Evolutionary conservation across 352 stramenopile species (phyloP).

Genomic region (Globisporangium megalacanthum): DNA sequence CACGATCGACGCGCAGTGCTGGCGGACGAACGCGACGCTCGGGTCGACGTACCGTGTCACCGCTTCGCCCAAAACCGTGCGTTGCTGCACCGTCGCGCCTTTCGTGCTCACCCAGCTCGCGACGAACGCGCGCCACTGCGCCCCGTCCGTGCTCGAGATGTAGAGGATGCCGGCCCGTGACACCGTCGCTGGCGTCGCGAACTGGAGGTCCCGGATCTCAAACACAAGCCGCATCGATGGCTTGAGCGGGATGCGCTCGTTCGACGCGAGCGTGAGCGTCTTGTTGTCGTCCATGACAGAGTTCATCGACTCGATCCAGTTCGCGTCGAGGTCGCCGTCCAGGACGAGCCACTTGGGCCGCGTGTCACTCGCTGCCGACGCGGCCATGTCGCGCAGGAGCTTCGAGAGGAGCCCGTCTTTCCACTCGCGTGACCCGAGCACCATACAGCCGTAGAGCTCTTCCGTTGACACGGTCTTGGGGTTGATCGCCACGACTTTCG

Average conservation of each 20-base stretch:
- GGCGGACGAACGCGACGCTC: slow-evolving; percentile 81
- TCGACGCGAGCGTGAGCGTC: slow-evolving; percentile 88
- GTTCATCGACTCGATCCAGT: slow-evolving; percentile 91
- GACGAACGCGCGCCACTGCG: slow-evolving; percentile 91
- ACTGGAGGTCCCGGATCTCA: slow-evolving; percentile 93
- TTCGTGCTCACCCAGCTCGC: slow-evolving; percentile 87
- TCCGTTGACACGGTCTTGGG: slow-evolving; percentile 95
- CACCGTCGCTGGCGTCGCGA: slow-evolving; percentile 93
- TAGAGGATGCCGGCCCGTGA: slow-evolving; percentile 94
- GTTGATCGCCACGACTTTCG: slow-evolving; percentile 88
- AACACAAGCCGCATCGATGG: slow-evolving; percentile 94
- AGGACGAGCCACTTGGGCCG: slow-evolving; percentile 94
- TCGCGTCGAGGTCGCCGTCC: slow-evolving; percentile 87
- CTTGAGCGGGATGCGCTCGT: slow-evolving; percentile 95
- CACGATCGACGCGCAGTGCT: slow-evolving; percentile 87
- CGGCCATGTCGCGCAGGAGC: slow-evolving; percentile 90
- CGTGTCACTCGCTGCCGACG: slow-evolving; percentile 46
- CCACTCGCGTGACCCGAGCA: slow-evolving; percentile 92
- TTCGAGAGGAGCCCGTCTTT: slow-evolving; percentile 94
- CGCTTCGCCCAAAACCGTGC: slow-evolving; percentile 39
- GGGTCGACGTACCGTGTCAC: slow-evolving; percentile 88
- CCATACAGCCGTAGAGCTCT: slow-evolving; percentile 96
- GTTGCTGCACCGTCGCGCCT: slow-evolving; percentile 47
- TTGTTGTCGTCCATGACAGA: slow-evolving; percentile 90
- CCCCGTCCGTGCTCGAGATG: slow-evolving; percentile 88